Conservation (phyloP, 2,329 filamentous ascomycete genomes). For the Xylariaceae sp. region DNA sequence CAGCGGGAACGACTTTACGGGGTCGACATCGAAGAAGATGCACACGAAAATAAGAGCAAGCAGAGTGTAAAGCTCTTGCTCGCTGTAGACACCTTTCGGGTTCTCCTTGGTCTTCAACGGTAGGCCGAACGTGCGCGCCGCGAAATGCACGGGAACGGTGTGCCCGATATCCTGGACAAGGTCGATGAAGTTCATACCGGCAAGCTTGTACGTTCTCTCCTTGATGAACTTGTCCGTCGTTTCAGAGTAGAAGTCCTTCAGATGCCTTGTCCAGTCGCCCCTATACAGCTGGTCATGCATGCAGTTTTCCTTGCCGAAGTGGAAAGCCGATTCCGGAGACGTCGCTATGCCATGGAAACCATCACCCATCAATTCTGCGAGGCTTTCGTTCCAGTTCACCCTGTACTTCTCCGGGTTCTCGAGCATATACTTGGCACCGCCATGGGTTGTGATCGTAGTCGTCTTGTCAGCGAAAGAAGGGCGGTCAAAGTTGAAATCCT, state of each 20-base stretch:
- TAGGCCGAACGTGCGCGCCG: constrained; percentile 58
- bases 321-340: constrained; percentile 48
- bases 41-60: constrained; percentile 54
- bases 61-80: constrained; percentile 54
- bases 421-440: constrained; percentile 58
- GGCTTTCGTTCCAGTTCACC: constrained; percentile 59
- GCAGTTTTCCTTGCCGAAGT: constrained; percentile 48
- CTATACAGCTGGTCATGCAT: constrained; percentile 57
- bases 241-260: constrained; percentile 55
- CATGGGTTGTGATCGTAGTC: constrained; percentile 57
- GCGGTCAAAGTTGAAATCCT: constrained; percentile 65
- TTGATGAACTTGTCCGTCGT: constrained; percentile 58
- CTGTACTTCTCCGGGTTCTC: constrained; percentile 59
- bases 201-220: constrained; percentile 61
- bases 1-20: constrained; percentile 54
- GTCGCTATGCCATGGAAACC: constrained; percentile 36
- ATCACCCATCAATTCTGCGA: constrained; percentile 58
- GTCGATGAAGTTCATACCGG: constrained; percentile 62
- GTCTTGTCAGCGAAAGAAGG: constrained; percentile 50
- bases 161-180: constrained; percentile 68
- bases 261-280: constrained; percentile 37
- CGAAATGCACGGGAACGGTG: constrained; percentile 61
- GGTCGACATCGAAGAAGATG: constrained; percentile 55
- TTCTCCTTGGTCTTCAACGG: constrained; percentile 61
- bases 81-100: constrained; percentile 53